Conservation (phyloP, 2,329 filamentous ascomycete genomes). For the Neofusicoccum cordaticola region DNA sequence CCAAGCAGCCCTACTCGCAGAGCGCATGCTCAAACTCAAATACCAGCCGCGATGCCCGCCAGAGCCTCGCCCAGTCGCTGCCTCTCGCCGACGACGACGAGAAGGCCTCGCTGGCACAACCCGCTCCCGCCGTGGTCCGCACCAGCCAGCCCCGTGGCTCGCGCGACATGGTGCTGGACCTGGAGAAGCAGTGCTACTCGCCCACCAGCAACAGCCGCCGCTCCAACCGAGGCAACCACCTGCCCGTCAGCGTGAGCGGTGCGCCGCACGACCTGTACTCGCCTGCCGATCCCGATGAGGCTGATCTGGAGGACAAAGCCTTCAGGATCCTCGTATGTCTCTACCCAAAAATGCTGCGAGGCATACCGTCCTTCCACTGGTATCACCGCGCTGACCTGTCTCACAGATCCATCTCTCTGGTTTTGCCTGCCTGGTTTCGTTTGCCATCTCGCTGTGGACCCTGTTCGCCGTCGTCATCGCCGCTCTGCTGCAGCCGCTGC, state of each 20-base stretch:
- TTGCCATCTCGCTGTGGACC: slow-evolving; percentile 55
- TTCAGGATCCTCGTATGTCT: slow-evolving; percentile 41
- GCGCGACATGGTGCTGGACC: slow-evolving; percentile 30
- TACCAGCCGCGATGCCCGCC: slow-evolving; percentile 24
- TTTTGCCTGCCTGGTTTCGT: slow-evolving; percentile 54
- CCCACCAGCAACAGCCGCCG: slow-evolving; percentile 23
- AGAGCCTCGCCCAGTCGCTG: slow-evolving; percentile 20
- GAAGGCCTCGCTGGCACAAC: slow-evolving; percentile 18
- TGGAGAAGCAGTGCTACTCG: slow-evolving; percentile 31
- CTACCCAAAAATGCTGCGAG: background rate
- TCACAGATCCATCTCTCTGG: slow-evolving; percentile 54
- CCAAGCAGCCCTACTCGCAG: slow-evolving; percentile 32
- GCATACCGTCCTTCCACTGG: background rate
- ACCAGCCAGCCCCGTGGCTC: slow-evolving; percentile 14
- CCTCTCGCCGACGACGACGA: slow-evolving; percentile 23
- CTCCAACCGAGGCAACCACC: slow-evolving; percentile 23
- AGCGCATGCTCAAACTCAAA: slow-evolving; percentile 30
- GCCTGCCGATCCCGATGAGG: slow-evolving; percentile 34
- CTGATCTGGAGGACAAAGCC: slow-evolving; percentile 43
- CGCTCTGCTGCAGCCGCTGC: slow-evolving; percentile 50
- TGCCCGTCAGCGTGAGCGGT: slow-evolving; percentile 25
- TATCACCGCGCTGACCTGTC: background rate
- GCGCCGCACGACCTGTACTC: slow-evolving; percentile 32
- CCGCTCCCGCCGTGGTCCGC: background rate
- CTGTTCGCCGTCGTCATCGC: slow-evolving; percentile 48